A percentile compares a stretch with the other conserved stretches of the same genome.
Evolutionary conservation across 306 rosid genomes (phyloP).

Genomic region (Cyamopsis tetragonoloba): DNA sequence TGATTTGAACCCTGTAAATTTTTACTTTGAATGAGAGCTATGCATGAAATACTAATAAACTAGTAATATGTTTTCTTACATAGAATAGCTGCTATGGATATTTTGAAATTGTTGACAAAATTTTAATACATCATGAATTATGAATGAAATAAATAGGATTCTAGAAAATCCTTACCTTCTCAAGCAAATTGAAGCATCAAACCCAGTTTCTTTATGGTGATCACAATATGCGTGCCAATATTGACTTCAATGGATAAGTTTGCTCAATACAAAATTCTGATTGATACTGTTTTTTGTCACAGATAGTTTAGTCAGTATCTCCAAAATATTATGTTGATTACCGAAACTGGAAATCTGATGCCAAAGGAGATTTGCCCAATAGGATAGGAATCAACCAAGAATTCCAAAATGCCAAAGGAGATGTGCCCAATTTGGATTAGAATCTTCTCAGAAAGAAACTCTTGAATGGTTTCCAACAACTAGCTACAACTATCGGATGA

Average conservation of each 20-base stretch:
- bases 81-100: neutral
- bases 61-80: neutral
- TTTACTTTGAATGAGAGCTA: neutral
- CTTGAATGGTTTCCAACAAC: conserved; percentile 32
- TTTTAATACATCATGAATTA: conserved; percentile 13
- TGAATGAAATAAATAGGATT: conserved; percentile 25
- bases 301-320: conserved; percentile 35
- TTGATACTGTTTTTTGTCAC: conserved; percentile 24
- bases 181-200: conserved; percentile 28
- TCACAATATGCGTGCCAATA: conserved; percentile 27
- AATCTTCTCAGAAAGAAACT: conserved; percentile 43
- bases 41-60: neutral
- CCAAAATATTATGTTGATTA: conserved; percentile 35
- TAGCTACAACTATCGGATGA: conserved; percentile 25
- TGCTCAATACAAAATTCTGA: conserved; percentile 16
- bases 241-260: conserved; percentile 30
- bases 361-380: conserved; percentile 73
- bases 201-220: conserved; percentile 20
- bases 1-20: neutral
- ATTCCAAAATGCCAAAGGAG: conserved; percentile 93
- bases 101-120: neutral
- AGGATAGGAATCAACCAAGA: conserved; percentile 45
- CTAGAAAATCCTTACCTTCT: conserved; percentile 37
- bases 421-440: conserved; percentile 68
- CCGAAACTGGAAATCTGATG: conserved; percentile 50